Conservation (phyloP, 805 yeast species). For the Naumovozyma castellii region DNA sequence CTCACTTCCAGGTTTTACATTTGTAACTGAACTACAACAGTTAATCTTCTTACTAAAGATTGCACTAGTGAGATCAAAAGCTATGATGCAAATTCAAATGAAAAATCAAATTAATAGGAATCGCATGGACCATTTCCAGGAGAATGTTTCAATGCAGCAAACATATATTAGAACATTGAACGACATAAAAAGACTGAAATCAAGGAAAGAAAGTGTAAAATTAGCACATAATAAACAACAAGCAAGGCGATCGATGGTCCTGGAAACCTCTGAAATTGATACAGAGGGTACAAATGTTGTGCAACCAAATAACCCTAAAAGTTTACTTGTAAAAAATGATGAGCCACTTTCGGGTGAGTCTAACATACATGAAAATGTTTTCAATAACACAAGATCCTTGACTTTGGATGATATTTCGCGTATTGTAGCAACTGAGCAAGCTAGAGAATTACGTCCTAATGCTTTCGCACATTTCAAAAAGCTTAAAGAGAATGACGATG, state of each 20-base stretch:
- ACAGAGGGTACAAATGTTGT: slow-evolving; percentile 1
- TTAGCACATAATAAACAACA: slow-evolving; percentile 42
- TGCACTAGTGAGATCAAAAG: slow-evolving; percentile 66
- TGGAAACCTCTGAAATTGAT: slow-evolving; percentile 41
- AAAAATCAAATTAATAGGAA: slow-evolving; percentile 5
- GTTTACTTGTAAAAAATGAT: slow-evolving; percentile 26
- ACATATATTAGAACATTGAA: slow-evolving; percentile 61
- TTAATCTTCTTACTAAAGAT: slow-evolving; percentile 69
- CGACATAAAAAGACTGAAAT: slow-evolving; percentile 68
- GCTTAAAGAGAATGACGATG: slow-evolving; percentile 24
- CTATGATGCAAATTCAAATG: slow-evolving; percentile 42
- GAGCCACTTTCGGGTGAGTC: slow-evolving; percentile 20
- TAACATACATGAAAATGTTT: slow-evolving; percentile 37
- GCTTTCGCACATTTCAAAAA: slow-evolving; percentile 74
- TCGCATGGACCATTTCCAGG: slow-evolving; percentile 6
- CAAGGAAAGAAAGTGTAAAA: slow-evolving; percentile 55
- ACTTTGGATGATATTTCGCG: slow-evolving; percentile 95
- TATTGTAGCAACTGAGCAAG: slow-evolving; percentile 94
- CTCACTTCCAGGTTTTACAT: slow-evolving; percentile 44
- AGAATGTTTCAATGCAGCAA: slow-evolving; percentile 30
- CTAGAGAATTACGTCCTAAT: slow-evolving; percentile 85
- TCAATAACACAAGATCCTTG: slow-evolving; percentile 72
- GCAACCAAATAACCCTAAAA: slow-evolving; percentile 14
- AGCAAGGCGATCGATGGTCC: slow-evolving; percentile 55
- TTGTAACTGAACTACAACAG: slow-evolving; percentile 64